phyloP scores from a whole-genome alignment of 257 asterid species.

The Primulina tabacum region DNA sequence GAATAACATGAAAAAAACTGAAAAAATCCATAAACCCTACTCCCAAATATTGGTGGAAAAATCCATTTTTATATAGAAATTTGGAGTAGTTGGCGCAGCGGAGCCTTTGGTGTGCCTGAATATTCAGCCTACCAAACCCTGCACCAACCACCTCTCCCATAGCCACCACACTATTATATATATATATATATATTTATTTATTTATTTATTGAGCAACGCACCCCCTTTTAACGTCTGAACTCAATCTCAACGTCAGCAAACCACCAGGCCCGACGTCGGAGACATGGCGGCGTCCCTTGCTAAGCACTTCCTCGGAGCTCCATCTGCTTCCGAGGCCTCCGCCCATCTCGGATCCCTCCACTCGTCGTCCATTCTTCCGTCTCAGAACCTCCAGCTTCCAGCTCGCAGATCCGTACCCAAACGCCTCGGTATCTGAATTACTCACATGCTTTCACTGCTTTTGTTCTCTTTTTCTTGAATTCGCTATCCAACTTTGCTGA shows the following conservation, averaged over 20 bases:
- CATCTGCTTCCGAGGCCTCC: slow-evolving; percentile 45
- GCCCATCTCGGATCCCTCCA: slow-evolving; percentile 58
- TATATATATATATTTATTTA: too few species aligned
- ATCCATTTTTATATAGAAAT: too few species aligned
- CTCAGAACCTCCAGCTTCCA: slow-evolving; percentile 45
- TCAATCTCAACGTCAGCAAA: not conserved
- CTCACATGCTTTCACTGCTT: not conserved
- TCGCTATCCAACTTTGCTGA: not conserved
- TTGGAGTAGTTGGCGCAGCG: not conserved
- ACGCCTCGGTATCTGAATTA: slow-evolving; percentile 52
- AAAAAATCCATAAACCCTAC: too few species aligned
- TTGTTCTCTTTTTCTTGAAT: not conserved
- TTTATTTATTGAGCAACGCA: not conserved
- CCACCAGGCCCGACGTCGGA: slow-evolving; percentile 15
- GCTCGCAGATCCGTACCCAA: slow-evolving; percentile 52
- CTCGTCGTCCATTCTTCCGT: slow-evolving; percentile 36
- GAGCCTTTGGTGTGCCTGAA: too few species aligned
- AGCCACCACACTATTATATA: not conserved
- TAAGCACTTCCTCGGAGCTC: slow-evolving; percentile 64
- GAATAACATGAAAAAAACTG: too few species aligned
- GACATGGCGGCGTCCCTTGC: slow-evolving; percentile 66
- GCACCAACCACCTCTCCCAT: not conserved
- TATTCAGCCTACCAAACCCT: too few species aligned
- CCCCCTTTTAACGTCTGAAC: not conserved
- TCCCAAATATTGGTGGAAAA: too few species aligned